A percentile compares a stretch with the other conserved stretches of the same genome.
Conservation (phyloP, 208 protist species). For the Leishmania gerbilli region DNA sequence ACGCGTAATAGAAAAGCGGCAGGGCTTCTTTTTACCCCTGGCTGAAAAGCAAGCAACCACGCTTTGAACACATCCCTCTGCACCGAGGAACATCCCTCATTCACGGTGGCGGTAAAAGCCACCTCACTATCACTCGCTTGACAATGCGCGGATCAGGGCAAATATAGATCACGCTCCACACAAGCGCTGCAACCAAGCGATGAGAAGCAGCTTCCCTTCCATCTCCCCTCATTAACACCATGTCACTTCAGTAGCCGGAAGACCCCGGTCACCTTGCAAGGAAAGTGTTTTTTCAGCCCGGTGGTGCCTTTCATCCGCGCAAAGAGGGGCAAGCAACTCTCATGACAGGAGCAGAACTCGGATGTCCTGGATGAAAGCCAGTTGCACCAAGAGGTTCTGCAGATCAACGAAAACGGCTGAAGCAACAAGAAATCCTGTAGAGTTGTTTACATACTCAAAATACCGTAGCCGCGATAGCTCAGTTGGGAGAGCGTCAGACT, state of each 20-base stretch:
- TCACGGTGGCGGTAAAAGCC: not conserved
- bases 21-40: not conserved
- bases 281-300: not conserved
- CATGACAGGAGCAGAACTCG: not conserved
- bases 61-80: not conserved
- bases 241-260: not conserved
- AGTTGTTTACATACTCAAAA: no score
- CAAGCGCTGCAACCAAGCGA: not conserved
- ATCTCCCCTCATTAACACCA: not conserved
- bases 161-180: not conserved
- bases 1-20: not conserved
- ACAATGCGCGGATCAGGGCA: not conserved
- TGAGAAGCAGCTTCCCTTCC: not conserved
- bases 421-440: no score
- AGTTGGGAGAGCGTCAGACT: slow-evolving; percentile 91
- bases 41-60: not conserved
- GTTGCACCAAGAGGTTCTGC: not conserved
- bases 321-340: no score
- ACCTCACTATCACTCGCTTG: not conserved
- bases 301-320: not conserved
- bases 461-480: slow-evolving; percentile 49
- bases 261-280: not conserved
- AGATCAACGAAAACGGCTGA: no score
- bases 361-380: not conserved
- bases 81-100: not conserved